Conservation (phyloP, 2,329 filamentous ascomycete genomes). For the Didymella exigua region DNA sequence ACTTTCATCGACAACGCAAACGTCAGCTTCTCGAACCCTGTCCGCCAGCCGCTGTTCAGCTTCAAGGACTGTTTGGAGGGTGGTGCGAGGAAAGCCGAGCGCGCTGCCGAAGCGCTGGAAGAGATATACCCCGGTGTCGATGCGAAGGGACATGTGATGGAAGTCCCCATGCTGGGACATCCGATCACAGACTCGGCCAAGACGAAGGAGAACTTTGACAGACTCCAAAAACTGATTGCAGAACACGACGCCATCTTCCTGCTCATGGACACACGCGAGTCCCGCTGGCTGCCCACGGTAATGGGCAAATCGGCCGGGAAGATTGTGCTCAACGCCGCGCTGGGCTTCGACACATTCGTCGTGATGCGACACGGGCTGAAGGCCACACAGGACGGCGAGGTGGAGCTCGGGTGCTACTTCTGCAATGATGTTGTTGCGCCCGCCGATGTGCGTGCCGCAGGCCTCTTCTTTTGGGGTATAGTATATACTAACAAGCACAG, state of each 20-base stretch:
- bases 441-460: slow-evolving; percentile 72
- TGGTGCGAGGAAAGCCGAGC: slow-evolving; percentile 79
- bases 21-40: slow-evolving; percentile 95
- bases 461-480: background rate
- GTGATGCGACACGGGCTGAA: slow-evolving; percentile 92
- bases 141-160: slow-evolving; percentile 76
- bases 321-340: slow-evolving; percentile 93
- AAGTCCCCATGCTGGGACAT: slow-evolving; percentile 95
- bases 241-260: slow-evolving; percentile 92
- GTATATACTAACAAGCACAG: slow-evolving; percentile 51
- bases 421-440: slow-evolving; percentile 98
- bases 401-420: slow-evolving; percentile 91
- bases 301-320: slow-evolving; percentile 94
- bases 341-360: slow-evolving; percentile 96
- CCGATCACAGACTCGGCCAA: slow-evolving; percentile 75
- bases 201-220: slow-evolving; percentile 75
- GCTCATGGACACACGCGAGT: slow-evolving; percentile 96
- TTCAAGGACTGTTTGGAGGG: slow-evolving; percentile 89
- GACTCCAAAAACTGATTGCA: slow-evolving; percentile 74
- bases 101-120: slow-evolving; percentile 78
- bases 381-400: slow-evolving; percentile 53
- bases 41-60: slow-evolving; percentile 88
- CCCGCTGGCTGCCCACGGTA: slow-evolving; percentile 91
- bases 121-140: slow-evolving; percentile 92
- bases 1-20: slow-evolving; percentile 93